Evolutionary conservation across 371 early-diverging fungal genomes (phyloP).

Genomic region (Entomophthora muscae): DNA sequence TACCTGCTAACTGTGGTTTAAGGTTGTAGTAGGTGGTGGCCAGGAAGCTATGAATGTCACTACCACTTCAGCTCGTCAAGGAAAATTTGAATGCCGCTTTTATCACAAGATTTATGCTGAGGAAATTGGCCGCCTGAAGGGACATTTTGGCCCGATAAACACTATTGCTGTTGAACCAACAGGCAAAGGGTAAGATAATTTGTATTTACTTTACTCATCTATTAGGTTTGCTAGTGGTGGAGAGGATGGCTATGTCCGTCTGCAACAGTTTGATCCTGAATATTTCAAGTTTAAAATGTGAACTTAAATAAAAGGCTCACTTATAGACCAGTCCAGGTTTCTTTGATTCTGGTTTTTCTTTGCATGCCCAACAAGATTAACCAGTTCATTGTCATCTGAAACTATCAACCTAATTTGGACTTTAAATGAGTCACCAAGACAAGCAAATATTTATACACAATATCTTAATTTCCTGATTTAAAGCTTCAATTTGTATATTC

Average conservation of each 20-base stretch:
- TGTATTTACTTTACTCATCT: no score
- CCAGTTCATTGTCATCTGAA: no score
- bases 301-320: neutral
- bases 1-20: slow-evolving; percentile 6
- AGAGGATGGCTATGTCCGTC: slow-evolving; percentile 95
- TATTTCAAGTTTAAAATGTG: slow-evolving; percentile 75
- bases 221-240: slow-evolving; percentile 85
- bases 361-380: no score
- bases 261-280: slow-evolving; percentile 91
- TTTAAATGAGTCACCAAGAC: no score
- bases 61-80: slow-evolving; percentile 81
- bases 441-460: no score
- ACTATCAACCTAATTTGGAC: no score
- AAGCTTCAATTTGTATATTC: no score
- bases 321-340: no score
- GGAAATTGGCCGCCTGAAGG: slow-evolving; percentile 94
- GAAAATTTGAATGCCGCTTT: slow-evolving; percentile 97
- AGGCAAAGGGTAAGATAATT: slow-evolving; percentile 61
- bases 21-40: slow-evolving; percentile 58
- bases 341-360: no score
- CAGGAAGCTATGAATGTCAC: slow-evolving; percentile 88
- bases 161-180: slow-evolving; percentile 94
- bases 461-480: no score
- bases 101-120: slow-evolving; percentile 95
- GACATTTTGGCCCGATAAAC: slow-evolving; percentile 99